phyloP scores from a whole-genome alignment of 2,329 filamentous ascomycete species.

The Arthrobotrys iridis region DNA sequence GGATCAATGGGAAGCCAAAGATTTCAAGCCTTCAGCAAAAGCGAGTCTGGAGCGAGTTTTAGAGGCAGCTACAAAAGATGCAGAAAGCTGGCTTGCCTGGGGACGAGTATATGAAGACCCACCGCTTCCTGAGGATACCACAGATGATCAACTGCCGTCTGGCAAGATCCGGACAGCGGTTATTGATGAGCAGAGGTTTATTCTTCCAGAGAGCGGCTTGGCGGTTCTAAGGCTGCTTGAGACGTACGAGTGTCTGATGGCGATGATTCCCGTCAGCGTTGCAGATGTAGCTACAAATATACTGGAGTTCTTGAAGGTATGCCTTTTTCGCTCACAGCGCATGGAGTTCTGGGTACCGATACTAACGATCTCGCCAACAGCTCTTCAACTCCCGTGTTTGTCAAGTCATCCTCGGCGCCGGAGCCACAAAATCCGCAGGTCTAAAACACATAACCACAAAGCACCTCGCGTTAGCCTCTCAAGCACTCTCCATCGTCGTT shows the following conservation, averaged over 20 bases:
- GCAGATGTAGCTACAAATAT: conserved; percentile 81
- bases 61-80: conserved; percentile 76
- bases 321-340: neutral
- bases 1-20: conserved; percentile 81
- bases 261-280: conserved; percentile 88
- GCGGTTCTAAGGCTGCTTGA: conserved; percentile 83
- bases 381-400: conserved; percentile 95
- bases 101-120: conserved; percentile 56
- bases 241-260: conserved; percentile 81
- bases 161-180: conserved; percentile 76
- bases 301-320: conserved; percentile 71
- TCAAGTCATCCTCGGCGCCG: conserved; percentile 95
- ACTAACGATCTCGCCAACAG: conserved; percentile 63
- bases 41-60: conserved; percentile 73
- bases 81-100: conserved; percentile 72
- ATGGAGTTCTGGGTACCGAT: too few relatives aligned
- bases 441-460: conserved; percentile 97
- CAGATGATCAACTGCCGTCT: conserved; percentile 46
- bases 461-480: conserved; percentile 89
- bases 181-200: conserved; percentile 85
- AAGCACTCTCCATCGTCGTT: conserved; percentile 86
- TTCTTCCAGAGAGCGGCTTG: conserved; percentile 84
- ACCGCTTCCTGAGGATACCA: conserved; percentile 41
- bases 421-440: conserved; percentile 86
- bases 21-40: conserved; percentile 74